These are phyloP conservation scores for Trametes pubescens DNA, from an alignment of 1,284 basidiomycete genomes.

Conservation along the genomic window DNA sequence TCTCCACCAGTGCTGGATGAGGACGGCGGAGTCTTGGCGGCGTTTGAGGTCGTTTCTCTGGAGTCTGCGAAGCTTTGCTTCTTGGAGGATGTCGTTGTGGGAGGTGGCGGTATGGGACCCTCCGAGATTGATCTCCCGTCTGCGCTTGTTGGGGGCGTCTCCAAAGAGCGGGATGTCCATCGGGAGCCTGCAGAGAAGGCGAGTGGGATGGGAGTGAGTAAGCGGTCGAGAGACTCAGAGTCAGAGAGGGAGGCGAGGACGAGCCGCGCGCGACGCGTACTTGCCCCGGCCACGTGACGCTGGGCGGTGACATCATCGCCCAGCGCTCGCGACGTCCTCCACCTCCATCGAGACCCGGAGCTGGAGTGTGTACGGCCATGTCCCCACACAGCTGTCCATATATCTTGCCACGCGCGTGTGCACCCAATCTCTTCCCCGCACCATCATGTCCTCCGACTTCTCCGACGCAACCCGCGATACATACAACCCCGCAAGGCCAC, in stretches of 20 bases:
- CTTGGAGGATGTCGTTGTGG: slow-evolving; percentile 63
- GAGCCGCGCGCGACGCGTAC: slow-evolving; percentile 25
- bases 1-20: slow-evolving; percentile 77
- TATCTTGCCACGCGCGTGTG: slow-evolving; percentile 5
- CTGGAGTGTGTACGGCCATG: neutral
- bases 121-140: slow-evolving; percentile 82
- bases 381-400: slow-evolving; percentile 1
- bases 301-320: slow-evolving; percentile 21
- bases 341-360: neutral
- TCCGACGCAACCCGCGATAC: slow-evolving; percentile 22
- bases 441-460: slow-evolving; percentile 22
- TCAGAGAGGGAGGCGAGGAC: neutral
- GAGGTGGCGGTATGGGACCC: slow-evolving; percentile 60
- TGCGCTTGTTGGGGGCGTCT: slow-evolving; percentile 51
- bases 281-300: slow-evolving; percentile 7
- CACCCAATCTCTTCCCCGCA: neutral
- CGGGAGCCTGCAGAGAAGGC: neutral
- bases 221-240: too few relatives aligned
- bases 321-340: neutral
- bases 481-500: slow-evolving; percentile 32
- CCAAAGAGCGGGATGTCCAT: slow-evolving; percentile 50
- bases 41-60: slow-evolving; percentile 64
- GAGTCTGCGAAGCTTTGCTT: slow-evolving; percentile 64
- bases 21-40: slow-evolving; percentile 62
- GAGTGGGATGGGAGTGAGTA: neutral